A percentile compares a stretch with the other conserved stretches of the same genome.
phyloP scores from a whole-genome alignment of 2,329 filamentous ascomycete species.

The Colletotrichum tamarilloi region DNA sequence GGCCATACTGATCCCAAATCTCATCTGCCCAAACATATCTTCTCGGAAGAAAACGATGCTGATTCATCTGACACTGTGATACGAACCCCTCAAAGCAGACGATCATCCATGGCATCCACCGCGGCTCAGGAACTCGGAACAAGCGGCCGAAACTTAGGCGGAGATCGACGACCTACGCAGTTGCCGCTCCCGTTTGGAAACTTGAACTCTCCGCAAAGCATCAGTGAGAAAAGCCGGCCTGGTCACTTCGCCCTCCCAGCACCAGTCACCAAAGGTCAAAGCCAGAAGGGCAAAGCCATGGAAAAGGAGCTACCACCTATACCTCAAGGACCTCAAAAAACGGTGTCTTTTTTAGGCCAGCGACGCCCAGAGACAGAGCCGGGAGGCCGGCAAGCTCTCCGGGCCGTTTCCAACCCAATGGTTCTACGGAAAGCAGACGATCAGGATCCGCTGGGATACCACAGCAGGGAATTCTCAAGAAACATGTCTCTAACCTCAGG shows the following conservation, averaged over 20 bases:
- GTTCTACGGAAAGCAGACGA: not conserved
- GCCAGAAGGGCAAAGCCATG: not conserved
- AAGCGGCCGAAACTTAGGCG: not conserved
- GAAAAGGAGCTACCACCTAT: not conserved
- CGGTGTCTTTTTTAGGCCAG: constrained; percentile 38
- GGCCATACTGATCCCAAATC: not conserved
- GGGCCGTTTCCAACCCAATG: constrained; percentile 8
- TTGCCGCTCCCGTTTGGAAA: not conserved
- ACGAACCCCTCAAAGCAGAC: constrained; percentile 45
- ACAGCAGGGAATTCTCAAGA: not conserved
- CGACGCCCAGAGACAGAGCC: not conserved
- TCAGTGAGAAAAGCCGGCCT: not conserved
- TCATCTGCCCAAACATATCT: constrained; percentile 24
- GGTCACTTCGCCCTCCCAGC: not conserved
- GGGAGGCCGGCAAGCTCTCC: constrained; percentile 12
- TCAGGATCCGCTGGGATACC: not conserved
- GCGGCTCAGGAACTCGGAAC: not conserved
- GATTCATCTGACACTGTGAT: constrained; percentile 52
- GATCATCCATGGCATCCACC: constrained; percentile 14
- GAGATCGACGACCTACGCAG: not conserved
- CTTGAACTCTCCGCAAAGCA: not conserved
- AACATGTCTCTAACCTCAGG: not conserved
- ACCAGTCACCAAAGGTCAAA: not conserved
- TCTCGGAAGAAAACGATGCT: constrained; percentile 24
- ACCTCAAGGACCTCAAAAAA: not conserved